Percentiles rank a stretch among this genome's conserved stretches.
Conservation (phyloP, 352 stramenopile genomes). For the Globisporangium emineosum region DNA sequence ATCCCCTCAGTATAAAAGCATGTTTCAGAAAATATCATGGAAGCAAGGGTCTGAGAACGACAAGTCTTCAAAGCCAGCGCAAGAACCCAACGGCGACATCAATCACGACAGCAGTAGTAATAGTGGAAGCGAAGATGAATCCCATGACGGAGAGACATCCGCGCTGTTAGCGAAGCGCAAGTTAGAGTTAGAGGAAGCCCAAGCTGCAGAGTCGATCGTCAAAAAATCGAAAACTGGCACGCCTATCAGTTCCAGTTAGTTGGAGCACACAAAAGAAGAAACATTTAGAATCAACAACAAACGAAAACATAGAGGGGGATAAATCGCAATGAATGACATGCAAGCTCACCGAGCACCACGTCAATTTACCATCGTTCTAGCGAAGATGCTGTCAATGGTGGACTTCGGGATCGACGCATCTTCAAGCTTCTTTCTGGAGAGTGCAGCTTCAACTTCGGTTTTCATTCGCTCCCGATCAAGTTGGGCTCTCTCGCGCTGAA, state of each 20-base stretch:
- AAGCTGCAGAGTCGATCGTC: conserved; percentile 53
- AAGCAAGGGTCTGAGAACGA: conserved; percentile 28
- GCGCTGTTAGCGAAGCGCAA: conserved; percentile 53
- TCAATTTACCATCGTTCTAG: conserved; percentile 1
- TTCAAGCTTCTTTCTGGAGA: conserved; percentile 32
- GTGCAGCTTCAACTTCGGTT: conserved; percentile 27
- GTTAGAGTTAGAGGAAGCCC: conserved; percentile 48
- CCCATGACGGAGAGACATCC: conserved; percentile 20
- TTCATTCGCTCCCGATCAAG: conserved; percentile 30
- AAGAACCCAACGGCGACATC: conserved; percentile 8
- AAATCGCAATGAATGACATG: conserved; percentile 8
- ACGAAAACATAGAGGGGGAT: conserved; percentile 18
- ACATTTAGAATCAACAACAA: conserved; percentile 10
- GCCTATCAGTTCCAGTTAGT: conserved; percentile 65
- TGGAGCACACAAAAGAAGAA: conserved; percentile 5
- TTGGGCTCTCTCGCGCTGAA: conserved; percentile 22
- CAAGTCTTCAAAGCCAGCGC: conserved; percentile 20
- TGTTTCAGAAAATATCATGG: conserved; percentile 81
- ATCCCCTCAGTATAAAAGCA: conserved; percentile 69
- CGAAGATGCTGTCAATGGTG: conserved; percentile 25
- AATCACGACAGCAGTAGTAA: conserved; percentile 25
- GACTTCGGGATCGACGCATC: conserved; percentile 23
- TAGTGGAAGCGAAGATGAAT: conserved; percentile 23
- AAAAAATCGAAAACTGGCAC: conserved; percentile 75
- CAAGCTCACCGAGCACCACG: conserved; percentile 8